These are phyloP conservation scores for Cercospora janseana DNA, from an alignment of 2,329 filamentous ascomycete species.

Conservation along the genomic window DNA sequence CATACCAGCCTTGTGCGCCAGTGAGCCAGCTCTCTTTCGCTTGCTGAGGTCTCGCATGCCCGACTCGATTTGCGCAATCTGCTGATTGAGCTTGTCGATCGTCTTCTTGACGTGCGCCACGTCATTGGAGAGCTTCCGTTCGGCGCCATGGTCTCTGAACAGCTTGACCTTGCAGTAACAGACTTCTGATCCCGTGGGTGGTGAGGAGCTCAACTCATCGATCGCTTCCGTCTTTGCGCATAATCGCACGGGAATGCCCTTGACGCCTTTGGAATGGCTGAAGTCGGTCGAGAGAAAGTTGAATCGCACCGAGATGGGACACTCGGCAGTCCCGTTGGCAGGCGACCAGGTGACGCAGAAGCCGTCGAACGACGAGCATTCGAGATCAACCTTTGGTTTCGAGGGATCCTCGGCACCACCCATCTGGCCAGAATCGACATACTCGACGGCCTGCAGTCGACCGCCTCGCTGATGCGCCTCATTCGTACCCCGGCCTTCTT, in stretches of 20 bases:
- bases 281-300: conserved; percentile 99
- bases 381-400: conserved; percentile 50
- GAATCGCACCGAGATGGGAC: conserved; percentile 86
- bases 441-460: conserved; percentile 91
- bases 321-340: conserved; percentile 72
- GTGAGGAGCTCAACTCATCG: conserved; percentile 27
- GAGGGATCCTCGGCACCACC: conserved; percentile 52
- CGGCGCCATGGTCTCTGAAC: conserved; percentile 92
- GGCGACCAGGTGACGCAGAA: conserved; percentile 80
- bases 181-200: conserved; percentile 59
- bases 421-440: conserved; percentile 65
- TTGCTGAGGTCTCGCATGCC: conserved; percentile 61
- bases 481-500: conserved; percentile 91
- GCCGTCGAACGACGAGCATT: conserved; percentile 78
- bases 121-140: conserved; percentile 92
- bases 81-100: conserved; percentile 93
- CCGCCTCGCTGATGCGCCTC: conserved; percentile 93
- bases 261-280: conserved; percentile 97
- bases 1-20: conserved; percentile 51
- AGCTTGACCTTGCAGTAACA: conserved; percentile 97
- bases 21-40: conserved; percentile 57
- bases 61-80: conserved; percentile 72
- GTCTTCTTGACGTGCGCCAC: conserved; percentile 93
- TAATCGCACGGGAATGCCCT: conserved; percentile 89
- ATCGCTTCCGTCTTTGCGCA: conserved; percentile 84